These are phyloP conservation scores for Eleusine indica DNA, from an alignment of 176 grass and related monocot species.

Conservation along the genomic window DNA sequence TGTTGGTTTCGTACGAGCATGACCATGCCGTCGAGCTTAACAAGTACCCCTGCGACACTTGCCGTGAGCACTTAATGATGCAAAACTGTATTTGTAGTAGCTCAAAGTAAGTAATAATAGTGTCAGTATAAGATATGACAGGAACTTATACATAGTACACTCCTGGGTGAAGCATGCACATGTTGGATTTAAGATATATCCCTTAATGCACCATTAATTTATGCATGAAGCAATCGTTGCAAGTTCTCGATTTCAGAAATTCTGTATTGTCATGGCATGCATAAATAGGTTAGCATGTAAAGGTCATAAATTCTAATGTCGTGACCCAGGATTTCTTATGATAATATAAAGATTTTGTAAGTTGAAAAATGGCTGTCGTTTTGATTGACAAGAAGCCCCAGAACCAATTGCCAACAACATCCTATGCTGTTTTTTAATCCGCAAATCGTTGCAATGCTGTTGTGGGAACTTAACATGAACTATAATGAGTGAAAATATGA, in stretches of 20 bases:
- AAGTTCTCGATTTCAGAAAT: not conserved
- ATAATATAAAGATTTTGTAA: not conserved
- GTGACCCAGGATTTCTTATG: not conserved
- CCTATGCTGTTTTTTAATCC: not conserved
- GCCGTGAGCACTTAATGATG: not conserved
- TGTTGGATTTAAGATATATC: conserved; percentile 17
- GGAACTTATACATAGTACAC: not conserved
- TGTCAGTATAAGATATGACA: not conserved
- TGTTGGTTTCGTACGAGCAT: conserved; percentile 8
- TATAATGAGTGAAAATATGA: not conserved
- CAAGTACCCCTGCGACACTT: not conserved
- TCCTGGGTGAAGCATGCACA: not conserved
- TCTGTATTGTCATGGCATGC: not conserved
- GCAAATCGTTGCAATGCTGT: not conserved
- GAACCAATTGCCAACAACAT: not conserved
- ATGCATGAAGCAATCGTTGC: not conserved
- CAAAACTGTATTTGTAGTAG: not conserved
- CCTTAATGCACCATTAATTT: not conserved
- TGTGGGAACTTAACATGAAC: not conserved
- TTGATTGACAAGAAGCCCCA: not conserved
- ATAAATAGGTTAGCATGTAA: not conserved
- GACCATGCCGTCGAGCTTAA: not conserved
- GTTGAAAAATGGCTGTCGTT: not conserved
- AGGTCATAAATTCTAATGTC: not conserved
- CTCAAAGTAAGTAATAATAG: conserved; percentile 1